A percentile compares a stretch with the other conserved stretches of the same genome.
These are phyloP conservation scores for Metarhizium brunneum DNA, from an alignment of 2,329 filamentous ascomycete genomes.

Conservation along the genomic window DNA sequence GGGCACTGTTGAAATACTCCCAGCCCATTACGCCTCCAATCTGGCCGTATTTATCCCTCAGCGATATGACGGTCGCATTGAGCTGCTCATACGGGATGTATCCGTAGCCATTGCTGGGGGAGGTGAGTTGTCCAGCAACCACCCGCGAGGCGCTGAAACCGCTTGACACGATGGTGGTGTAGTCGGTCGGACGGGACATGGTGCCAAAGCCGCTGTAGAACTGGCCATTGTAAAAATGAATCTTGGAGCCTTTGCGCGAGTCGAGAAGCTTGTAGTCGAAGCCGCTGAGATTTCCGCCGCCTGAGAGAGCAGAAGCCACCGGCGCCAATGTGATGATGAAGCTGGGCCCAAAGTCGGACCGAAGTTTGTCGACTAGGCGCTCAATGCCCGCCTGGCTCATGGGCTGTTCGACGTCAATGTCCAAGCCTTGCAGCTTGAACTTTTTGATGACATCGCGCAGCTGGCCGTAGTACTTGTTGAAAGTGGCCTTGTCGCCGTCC, in stretches of 20 bases:
- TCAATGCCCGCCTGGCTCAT: conserved; percentile 58
- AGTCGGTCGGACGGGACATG: conserved; percentile 30
- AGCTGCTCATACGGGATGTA: conserved; percentile 36
- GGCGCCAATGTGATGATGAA: conserved; percentile 75
- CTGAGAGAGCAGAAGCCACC: conserved; percentile 60
- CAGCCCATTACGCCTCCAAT: conserved; percentile 86
- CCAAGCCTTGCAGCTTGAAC: conserved; percentile 56
- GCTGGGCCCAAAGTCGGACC: conserved; percentile 52
- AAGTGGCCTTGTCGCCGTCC: conserved; percentile 47
- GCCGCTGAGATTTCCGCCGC: conserved; percentile 56
- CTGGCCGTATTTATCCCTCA: conserved; percentile 42
- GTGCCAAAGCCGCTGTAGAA: conserved; percentile 83
- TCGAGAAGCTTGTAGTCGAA: conserved; percentile 71
- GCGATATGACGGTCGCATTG: conserved; percentile 27
- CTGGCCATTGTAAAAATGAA: conserved; percentile 78
- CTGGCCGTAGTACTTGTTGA: conserved; percentile 63
- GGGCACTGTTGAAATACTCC: conserved; percentile 71
- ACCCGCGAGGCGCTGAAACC: conserved; percentile 65
- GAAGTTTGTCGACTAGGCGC: conserved; percentile 55
- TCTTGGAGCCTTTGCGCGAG: conserved; percentile 46
- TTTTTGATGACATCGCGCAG: conserved; percentile 53
- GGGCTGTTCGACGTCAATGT: conserved; percentile 68
- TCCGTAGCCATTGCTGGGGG: conserved; percentile 54
- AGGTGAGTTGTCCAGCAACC: conserved; percentile 70
- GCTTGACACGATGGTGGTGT: conserved; percentile 36